These are phyloP conservation scores for Tinospora cordifolia DNA, from an alignment of 164 flowering plant species.

Conservation along the genomic window DNA sequence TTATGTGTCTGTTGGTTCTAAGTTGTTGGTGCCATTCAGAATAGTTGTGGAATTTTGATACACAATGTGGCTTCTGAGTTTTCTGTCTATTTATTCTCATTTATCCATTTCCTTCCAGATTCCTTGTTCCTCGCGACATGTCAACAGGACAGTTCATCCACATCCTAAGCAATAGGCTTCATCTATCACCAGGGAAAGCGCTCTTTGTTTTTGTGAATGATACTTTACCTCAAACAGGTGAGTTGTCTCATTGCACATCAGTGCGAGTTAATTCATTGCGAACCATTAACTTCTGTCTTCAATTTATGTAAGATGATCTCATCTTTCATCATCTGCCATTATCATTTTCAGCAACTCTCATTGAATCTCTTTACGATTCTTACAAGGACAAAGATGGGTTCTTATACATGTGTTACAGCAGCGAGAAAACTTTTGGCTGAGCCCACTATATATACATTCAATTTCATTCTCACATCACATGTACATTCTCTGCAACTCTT, in stretches of 20 bases:
- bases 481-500: conserved; percentile 1
- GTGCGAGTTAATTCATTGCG: too few species aligned
- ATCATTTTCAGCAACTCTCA: conserved; percentile 48
- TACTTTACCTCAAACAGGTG: conserved; percentile 90
- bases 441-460: neutral
- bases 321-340: neutral
- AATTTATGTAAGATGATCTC: neutral
- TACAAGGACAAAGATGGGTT: conserved; percentile 19
- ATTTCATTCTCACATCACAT: neutral
- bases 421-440: conserved; percentile 81
- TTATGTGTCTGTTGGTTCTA: neutral
- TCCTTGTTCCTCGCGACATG: conserved; percentile 94
- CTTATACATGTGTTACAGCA: conserved; percentile 84
- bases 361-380: conserved; percentile 57
- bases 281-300: neutral
- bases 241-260: neutral
- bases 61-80: neutral
- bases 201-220: conserved; percentile 83
- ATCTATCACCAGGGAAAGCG: conserved; percentile 78
- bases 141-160: conserved; percentile 89
- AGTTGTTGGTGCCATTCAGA: too few species aligned
- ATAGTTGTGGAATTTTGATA: neutral
- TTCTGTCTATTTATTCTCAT: neutral
- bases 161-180: conserved; percentile 72
- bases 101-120: conserved; percentile 30